Evolutionary conservation across 495 filamentous ascomycete genomes (phyloP), one percentile per base, ranked within the genome.

Genomic region (Amphirosellinia nigrospora): DNA sequence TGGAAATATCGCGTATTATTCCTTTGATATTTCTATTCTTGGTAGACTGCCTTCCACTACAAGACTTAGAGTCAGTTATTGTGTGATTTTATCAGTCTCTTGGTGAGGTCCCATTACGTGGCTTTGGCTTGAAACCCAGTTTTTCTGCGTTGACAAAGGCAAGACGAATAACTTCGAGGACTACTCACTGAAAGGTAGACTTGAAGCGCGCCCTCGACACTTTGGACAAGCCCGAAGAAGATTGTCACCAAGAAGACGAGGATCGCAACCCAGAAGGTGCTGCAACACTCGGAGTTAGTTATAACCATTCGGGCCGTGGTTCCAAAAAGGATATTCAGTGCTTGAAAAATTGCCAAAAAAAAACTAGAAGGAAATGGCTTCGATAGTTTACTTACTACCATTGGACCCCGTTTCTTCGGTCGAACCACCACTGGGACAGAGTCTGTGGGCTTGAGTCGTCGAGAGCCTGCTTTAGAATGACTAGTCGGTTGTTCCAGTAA

Each of bases 211-310:
- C 83, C 82, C 60, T 84, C 83, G 43, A 86, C 65, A 38, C 75
- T 80, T 72, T 88, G 84, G 3, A 88, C 73, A 8, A 88, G 21
- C 0, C 85, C 85, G 70, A 88, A 85, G 53, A 88, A 80, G 2
- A 85, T 60, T 2, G 84, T 87, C 55, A 88, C 71, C 1, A 79
- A 46, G 4, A 86, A 73, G 1, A 84, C 82, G 19, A 82, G 46
- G 4, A 85, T 76, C 1, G 85, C 86, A 11, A 86, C 79, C 86
- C 86, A 89, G 53, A 87, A 85, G 9, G 84, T 84, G 64, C n/a
- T n/a, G n/a, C n/a, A n/a, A n/a, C n/a, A n/a, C n/a, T n/a, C n/a
- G n/a, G n/a, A n/a, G n/a, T n/a, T n/a, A n/a, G n/a, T n/a, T n/a
- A n/a, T n/a, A n/a, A n/a, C n/a, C n/a, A n/a, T n/a, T n/a, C n/a